Evolutionary conservation across 192 early-diverging fungal genomes (phyloP), one percentile per base, ranked within the genome.

Genomic region (Coemansia sp.): DNA sequence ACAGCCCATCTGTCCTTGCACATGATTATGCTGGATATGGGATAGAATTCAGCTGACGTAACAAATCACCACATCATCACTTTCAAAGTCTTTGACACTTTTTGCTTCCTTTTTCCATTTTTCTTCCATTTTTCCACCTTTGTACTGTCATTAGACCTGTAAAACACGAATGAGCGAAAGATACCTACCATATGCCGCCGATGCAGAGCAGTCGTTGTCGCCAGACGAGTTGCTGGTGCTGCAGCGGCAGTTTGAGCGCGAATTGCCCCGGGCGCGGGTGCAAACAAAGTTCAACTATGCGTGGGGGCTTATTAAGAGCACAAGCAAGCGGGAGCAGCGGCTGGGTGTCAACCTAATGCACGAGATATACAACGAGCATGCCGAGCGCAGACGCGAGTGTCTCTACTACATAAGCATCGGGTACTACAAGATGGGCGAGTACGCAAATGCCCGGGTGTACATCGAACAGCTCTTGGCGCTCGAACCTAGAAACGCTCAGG

Each of bases 221-320:
- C 54, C 60, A 11, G 71, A 52, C 7, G 78, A 80, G 62, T 54
- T 80, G n/a, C 62, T 56, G 5, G 86, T 92, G 11, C 77, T 92
- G 23, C 76, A 73, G 51, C 82, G 84, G 66, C 88, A 91, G 58
- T 90, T 83, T 71, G 79, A 90, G 53, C 80, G 88, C 56, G 88
- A 90, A 65, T 68, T 75, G 22, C 73, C 84, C 46, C 77, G 87
- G 58, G 77, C 82, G 23, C 82, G 88, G 68, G 80, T 87, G 22
- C 96, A 98, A 77, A 94, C 91, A 50, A 95, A 94, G 70, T 98
- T 98, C 83, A 95, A 98, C 83, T 94, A 91, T 65, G 92, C 96
- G 1, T 98, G 95, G 92, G 93, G 89, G 0, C 84, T 95, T 32
- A 86, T 93, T 65, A 87, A 86, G 71, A 87, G 86, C 64, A 81